phyloP scores from a whole-genome alignment of 352 stramenopile species.

The Globisporangium cystogenes region DNA sequence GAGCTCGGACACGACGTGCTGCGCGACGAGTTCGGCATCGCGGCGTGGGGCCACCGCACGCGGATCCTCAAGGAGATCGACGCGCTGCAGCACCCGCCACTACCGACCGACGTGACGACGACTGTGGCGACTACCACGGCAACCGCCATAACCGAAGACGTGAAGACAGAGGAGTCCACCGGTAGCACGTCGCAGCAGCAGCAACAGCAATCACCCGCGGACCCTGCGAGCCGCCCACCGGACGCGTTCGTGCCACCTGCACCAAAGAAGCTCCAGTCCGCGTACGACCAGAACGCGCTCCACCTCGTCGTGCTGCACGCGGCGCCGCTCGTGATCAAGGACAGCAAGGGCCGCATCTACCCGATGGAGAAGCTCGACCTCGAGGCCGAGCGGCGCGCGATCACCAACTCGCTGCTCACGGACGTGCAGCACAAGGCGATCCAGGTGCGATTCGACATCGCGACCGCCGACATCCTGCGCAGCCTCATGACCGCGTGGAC shows the following conservation, averaged over 20 bases:
- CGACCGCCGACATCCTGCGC: slow-evolving; percentile 65
- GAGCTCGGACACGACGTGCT: slow-evolving; percentile 59
- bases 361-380: slow-evolving; percentile 83
- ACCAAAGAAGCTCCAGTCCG: background rate
- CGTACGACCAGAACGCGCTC: slow-evolving; percentile 35
- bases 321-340: slow-evolving; percentile 74
- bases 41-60: slow-evolving; percentile 52
- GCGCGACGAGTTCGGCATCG: slow-evolving; percentile 57
- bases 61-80: slow-evolving; percentile 56
- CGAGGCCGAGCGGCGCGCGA: slow-evolving; percentile 61
- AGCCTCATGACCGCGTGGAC: slow-evolving; percentile 75
- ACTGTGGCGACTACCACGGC: background rate
- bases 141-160: background rate
- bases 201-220: slow-evolving; percentile 1
- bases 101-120: too few relatives aligned
- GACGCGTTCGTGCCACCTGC: background rate
- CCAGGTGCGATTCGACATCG: slow-evolving; percentile 73
- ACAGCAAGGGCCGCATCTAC: slow-evolving; percentile 63
- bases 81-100: slow-evolving; percentile 18
- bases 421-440: slow-evolving; percentile 73
- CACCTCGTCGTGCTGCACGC: slow-evolving; percentile 80
- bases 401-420: slow-evolving; percentile 62
- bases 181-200: background rate
- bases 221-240: slow-evolving; percentile 1
- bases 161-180: background rate